Evolutionary conservation across 2,329 filamentous ascomycete genomes (phyloP).

Genomic region (Curvularia spicifera): DNA sequence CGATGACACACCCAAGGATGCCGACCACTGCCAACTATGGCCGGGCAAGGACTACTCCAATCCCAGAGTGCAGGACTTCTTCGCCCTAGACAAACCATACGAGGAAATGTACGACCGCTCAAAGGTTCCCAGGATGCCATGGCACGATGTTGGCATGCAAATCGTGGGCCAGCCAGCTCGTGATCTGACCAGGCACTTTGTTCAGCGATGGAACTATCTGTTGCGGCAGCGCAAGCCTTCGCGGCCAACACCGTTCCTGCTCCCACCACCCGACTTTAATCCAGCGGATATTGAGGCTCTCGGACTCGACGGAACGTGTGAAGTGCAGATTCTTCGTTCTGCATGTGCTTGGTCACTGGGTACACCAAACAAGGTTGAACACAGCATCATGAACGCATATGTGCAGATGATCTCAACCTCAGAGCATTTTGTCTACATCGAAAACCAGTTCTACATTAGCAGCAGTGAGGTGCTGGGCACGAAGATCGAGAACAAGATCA

Average conservation of each 20-base stretch:
- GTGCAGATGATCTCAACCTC: constrained; percentile 93
- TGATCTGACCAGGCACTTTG: constrained; percentile 93
- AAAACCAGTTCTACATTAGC: constrained; percentile 98
- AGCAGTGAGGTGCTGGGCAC: constrained; percentile 87
- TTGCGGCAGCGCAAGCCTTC: constrained; percentile 91
- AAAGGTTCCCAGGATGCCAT: constrained; percentile 91
- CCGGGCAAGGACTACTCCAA: constrained; percentile 99
- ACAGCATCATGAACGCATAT: constrained; percentile 96
- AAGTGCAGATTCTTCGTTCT: constrained; percentile 93
- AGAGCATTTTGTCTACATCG: constrained; percentile 97
- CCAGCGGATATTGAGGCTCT: constrained; percentile 83
- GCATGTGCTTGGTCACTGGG: constrained; percentile 91
- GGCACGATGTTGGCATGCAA: constrained; percentile 98
- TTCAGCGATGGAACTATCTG: constrained; percentile 98
- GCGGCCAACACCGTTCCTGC: constrained; percentile 87
- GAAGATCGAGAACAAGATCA: constrained; percentile 90
- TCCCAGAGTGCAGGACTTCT: constrained; percentile 93
- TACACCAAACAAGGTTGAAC: constrained; percentile 80
- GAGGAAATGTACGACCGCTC: constrained; percentile 98
- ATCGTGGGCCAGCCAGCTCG: constrained; percentile 94
- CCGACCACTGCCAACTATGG: constrained; percentile 94
- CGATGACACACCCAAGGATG: constrained; percentile 74
- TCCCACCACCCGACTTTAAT: constrained; percentile 92
- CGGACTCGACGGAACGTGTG: constrained; percentile 90
- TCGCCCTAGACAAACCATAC: constrained; percentile 88